phyloP scores from a whole-genome alignment of 129 eudicot genomes.

The Ambrosia trifida region DNA sequence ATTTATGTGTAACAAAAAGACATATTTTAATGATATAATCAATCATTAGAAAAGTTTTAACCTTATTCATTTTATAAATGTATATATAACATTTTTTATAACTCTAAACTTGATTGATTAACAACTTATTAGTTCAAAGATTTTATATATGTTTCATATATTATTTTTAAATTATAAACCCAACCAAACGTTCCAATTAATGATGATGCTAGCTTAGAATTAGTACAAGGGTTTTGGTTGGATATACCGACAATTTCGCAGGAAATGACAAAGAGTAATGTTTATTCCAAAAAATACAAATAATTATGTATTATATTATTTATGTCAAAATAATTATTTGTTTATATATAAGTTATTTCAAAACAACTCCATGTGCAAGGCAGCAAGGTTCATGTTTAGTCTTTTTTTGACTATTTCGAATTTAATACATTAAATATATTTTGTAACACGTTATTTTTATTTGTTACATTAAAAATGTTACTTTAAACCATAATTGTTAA shows the following conservation, averaged over 20 bases:
- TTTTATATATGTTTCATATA: no score
- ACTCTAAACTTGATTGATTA: no score
- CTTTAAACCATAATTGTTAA: not conserved
- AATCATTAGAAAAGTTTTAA: no score
- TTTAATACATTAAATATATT: no score
- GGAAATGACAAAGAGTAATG: not conserved
- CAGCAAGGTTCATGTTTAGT: not conserved
- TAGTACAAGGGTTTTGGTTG: conserved; percentile 1
- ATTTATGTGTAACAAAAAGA: no score
- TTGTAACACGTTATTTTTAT: not conserved
- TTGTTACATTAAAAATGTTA: not conserved
- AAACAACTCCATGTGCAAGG: conserved; percentile 25
- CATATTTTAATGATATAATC: no score
- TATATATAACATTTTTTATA: no score
- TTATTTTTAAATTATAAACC: no score
- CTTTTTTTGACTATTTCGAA: no score
- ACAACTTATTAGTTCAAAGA: no score
- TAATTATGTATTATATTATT: not conserved
- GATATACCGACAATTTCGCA: conserved; percentile 15
- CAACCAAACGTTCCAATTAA: conserved; percentile 1
- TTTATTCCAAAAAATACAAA: not conserved
- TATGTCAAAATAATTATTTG: not conserved
- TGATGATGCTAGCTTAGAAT: conserved; percentile 5
- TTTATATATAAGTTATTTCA: not conserved
- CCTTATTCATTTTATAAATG: no score